These are phyloP conservation scores for Pestalotiopsis sp. DNA, from an alignment of 2,329 filamentous ascomycete species.

Conservation along the genomic window DNA sequence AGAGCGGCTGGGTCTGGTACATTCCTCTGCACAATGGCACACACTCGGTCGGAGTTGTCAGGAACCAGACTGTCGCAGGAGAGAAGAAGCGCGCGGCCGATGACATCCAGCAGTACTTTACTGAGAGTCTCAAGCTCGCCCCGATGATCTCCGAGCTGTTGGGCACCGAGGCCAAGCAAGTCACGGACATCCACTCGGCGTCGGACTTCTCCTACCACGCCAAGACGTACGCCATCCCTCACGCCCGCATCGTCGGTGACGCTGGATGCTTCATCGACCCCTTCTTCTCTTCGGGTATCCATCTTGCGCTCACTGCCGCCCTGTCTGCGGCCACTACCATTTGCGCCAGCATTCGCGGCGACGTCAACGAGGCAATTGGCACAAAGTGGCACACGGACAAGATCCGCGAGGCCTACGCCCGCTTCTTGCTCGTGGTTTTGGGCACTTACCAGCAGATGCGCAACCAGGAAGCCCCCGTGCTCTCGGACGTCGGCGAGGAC, in stretches of 20 bases:
- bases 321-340: constrained; percentile 50
- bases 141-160: constrained; percentile 36
- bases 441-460: constrained; percentile 44
- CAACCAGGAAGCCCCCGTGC: constrained; percentile 37
- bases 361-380: constrained; percentile 39
- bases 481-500: constrained; percentile 44
- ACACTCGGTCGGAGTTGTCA: constrained; percentile 44
- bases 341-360: constrained; percentile 37
- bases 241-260: constrained; percentile 46
- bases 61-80: constrained; percentile 38
- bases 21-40: constrained; percentile 53
- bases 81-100: constrained; percentile 36
- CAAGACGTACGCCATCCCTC: constrained; percentile 40
- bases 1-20: constrained; percentile 53
- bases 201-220: constrained; percentile 53
- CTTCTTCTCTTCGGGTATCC: constrained; percentile 50
- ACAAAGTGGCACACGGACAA: constrained; percentile 47
- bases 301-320: constrained; percentile 44
- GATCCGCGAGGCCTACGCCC: constrained; percentile 46
- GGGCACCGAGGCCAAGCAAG: constrained; percentile 29
- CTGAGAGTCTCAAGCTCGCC: constrained; percentile 33
- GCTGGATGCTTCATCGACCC: constrained; percentile 54
- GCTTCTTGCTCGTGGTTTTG: constrained; percentile 47
- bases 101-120: constrained; percentile 33
- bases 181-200: constrained; percentile 33